Conservation (phyloP, 352 stramenopile species). For the Elongisporangium anandrum region DNA sequence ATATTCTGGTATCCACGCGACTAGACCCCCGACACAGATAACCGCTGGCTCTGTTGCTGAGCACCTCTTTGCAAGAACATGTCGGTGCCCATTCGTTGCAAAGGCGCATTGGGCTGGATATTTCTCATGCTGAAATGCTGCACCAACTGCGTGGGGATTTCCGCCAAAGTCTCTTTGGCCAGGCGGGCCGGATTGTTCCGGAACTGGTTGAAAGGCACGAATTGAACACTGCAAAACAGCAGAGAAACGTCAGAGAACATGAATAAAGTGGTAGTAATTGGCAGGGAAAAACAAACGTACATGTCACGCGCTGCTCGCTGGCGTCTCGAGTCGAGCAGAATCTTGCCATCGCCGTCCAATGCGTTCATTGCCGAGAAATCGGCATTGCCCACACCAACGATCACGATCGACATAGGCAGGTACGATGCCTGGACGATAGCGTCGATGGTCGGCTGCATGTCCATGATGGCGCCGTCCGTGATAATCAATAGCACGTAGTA, state of each 20-base stretch:
- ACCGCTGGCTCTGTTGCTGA: too few relatives aligned
- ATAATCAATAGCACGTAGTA: slow-evolving; percentile 78
- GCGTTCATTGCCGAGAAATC: slow-evolving; percentile 67
- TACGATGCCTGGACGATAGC: slow-evolving; percentile 60
- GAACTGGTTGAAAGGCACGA: slow-evolving; percentile 73
- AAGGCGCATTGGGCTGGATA: slow-evolving; percentile 44
- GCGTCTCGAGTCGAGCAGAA: slow-evolving; percentile 38
- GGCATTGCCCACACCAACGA: slow-evolving; percentile 76
- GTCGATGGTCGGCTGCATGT: slow-evolving; percentile 71
- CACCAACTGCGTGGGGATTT: slow-evolving; percentile 59
- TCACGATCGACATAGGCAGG: slow-evolving; percentile 75
- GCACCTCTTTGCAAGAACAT: slow-evolving; percentile 8
- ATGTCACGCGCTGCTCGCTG: slow-evolving; percentile 48
- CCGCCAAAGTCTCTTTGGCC: slow-evolving; percentile 65
- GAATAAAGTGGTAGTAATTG: slow-evolving; percentile 1
- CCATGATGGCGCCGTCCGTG: slow-evolving; percentile 72
- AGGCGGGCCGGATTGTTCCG: slow-evolving; percentile 50
- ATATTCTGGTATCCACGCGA: background rate
- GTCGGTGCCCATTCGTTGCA: slow-evolving; percentile 54
- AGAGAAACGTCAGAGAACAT: background rate
- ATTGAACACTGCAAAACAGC: slow-evolving; percentile 51
- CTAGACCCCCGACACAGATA: slow-evolving; percentile 4
- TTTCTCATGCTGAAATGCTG: slow-evolving; percentile 56
- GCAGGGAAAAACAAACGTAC: slow-evolving; percentile 26
- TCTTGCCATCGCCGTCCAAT: slow-evolving; percentile 51